Conservation (phyloP, 1,139 yeast genomes). For the Yamadazyma songkhlaensis region DNA sequence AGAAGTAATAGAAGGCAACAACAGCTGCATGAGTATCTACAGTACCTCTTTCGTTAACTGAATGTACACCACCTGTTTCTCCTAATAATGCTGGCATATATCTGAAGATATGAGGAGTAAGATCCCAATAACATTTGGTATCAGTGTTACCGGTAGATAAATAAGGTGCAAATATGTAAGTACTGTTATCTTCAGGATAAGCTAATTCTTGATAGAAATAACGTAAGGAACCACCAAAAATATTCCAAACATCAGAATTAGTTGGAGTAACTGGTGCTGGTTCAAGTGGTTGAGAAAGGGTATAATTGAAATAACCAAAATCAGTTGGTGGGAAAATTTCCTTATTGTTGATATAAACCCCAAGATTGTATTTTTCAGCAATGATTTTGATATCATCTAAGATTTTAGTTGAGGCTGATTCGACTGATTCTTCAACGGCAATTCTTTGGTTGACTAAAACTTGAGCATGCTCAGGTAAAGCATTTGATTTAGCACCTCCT, state of each 20-base stretch:
- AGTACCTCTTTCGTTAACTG: conserved; percentile 30
- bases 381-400: conserved; percentile 30
- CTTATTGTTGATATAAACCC: conserved; percentile 37
- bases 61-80: conserved; percentile 21
- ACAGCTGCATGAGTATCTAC: conserved; percentile 24
- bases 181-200: conserved; percentile 23
- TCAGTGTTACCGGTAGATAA: conserved; percentile 40
- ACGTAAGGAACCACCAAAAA: conserved; percentile 54
- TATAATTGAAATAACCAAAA: conserved; percentile 46
- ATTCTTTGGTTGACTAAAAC: conserved; percentile 58
- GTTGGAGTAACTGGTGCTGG: conserved; percentile 61
- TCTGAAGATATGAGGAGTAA: conserved; percentile 34
- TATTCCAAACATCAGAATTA: conserved; percentile 47
- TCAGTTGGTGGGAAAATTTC: conserved; percentile 26
- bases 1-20: conserved; percentile 35
- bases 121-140: conserved; percentile 38
- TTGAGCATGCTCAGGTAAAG: conserved; percentile 66
- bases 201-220: conserved; percentile 51
- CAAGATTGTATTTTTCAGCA: conserved; percentile 46
- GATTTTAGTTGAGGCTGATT: conserved; percentile 36
- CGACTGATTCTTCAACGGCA: conserved; percentile 47
- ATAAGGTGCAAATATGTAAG: conserved; percentile 32
- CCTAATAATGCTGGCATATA: conserved; percentile 27
- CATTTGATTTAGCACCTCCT: conserved; percentile 74
- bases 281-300: conserved; percentile 35